Base-by-base conservation (phyloP, 116 monocot genomes). In the Iris pallida region DNA sequence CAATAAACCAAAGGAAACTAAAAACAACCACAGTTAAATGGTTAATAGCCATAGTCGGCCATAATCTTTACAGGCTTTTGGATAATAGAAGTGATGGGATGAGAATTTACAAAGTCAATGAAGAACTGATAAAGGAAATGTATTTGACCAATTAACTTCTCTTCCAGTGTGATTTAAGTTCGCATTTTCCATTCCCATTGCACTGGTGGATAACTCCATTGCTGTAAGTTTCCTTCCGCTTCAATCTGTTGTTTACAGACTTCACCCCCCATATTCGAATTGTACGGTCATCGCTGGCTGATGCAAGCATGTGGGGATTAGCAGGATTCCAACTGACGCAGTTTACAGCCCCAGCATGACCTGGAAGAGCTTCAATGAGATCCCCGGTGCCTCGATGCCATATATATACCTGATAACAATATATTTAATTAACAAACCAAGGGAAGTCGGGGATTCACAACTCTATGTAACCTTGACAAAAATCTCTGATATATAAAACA, bases 291-390 rank as follows among this genome's bases (percentile, higher is more conserved):
- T 95, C 95, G 43, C 95, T 91, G 16, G 83, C 95, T 4, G 95
- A 95, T 41, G 95, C 95, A 5, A 95, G 83, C 86, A 95, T 95
- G 68, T 91, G 84, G 1, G 86, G 95, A 49, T 95, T 80, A 12
- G 63, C 68, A 0, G 95, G 91, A 63, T 95, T 95, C 95, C 95
- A 95, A 64, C 92, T 92, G 41, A 96, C 96, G 57, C 96, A 87
- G 68, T 92, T 96, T 15, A 96, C 95, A 3, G 84, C 72, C 12
- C 92, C 95, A 1, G 92, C 71, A 71, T 96, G 96, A 13, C 96
- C 96, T 20, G 82, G 65, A 56, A 96, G 62, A 20, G 81, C 70
- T 11, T 75, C 68, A 55, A 96, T 79, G 2, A 92, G 78, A 46
- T 83, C 74, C 45, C 82, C 81, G 11, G 86, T 83, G 43, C 42